Percentiles rank a stretch among this genome's conserved stretches.
phyloP scores from a whole-genome alignment of 257 asterid species.

The Solanum etuberosum region DNA sequence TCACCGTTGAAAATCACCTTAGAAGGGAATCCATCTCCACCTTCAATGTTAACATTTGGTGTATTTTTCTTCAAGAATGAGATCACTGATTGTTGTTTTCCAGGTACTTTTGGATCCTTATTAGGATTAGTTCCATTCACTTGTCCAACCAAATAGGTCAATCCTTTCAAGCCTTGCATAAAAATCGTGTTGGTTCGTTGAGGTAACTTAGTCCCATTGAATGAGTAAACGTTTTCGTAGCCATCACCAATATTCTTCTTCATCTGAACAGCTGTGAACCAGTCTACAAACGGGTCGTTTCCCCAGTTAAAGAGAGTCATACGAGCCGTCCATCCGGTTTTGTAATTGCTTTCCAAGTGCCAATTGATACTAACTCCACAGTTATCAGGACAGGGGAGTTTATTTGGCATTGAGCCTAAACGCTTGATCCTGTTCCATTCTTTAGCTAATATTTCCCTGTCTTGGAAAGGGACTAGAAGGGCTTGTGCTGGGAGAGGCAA shows the following conservation, averaged over 20 bases:
- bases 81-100: conserved; percentile 82
- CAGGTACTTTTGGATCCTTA: conserved; percentile 63
- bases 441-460: conserved; percentile 45
- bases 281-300: conserved; percentile 35
- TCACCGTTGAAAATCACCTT: conserved; percentile 77
- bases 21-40: conserved; percentile 87
- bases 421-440: conserved; percentile 52
- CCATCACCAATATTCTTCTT: conserved; percentile 41
- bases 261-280: conserved; percentile 70
- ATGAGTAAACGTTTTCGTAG: conserved; percentile 59
- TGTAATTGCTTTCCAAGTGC: conserved; percentile 80
- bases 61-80: conserved; percentile 56
- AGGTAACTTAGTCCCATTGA: conserved; percentile 52
- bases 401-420: conserved; percentile 22
- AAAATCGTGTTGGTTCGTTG: conserved; percentile 33
- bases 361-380: conserved; percentile 91
- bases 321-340: conserved; percentile 78
- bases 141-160: conserved; percentile 67
- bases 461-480: conserved; percentile 59
- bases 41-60: conserved; percentile 13
- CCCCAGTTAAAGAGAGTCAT: conserved; percentile 91
- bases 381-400: conserved; percentile 77
- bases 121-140: conserved; percentile 66
- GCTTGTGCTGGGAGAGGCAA: conserved; percentile 59
- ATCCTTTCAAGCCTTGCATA: conserved; percentile 83